Conservation (phyloP, 1,139 yeast species). For the Scheffersomyces segobiensis region DNA sequence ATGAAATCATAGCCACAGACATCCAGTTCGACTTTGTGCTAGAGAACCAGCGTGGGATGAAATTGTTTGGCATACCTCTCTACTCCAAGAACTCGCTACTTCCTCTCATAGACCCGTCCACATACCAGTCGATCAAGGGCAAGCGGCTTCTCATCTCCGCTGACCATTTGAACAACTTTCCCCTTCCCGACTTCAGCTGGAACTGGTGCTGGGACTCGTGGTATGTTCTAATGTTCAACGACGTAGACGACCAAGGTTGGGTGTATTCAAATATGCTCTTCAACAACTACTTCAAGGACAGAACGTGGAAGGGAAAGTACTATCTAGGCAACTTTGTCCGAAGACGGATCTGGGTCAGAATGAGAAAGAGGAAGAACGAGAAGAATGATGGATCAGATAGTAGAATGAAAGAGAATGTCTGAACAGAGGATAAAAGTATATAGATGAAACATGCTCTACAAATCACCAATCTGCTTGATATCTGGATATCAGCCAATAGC, state of each 20-base stretch:
- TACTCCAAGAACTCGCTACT: conserved; percentile 57
- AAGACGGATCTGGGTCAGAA: conserved; percentile 61
- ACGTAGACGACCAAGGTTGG: conserved; percentile 82
- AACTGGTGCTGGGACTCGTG: conserved; percentile 71
- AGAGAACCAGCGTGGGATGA: conserved; percentile 73
- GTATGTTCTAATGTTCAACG: conserved; percentile 71
- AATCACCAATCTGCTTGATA: background rate
- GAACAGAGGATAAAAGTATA: background rate
- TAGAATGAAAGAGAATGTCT: background rate
- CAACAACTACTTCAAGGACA: conserved; percentile 41
- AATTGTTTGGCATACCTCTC: conserved; percentile 62
- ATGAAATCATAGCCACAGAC: conserved; percentile 5
- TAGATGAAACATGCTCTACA: background rate
- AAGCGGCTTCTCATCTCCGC: conserved; percentile 26
- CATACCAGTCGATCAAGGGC: conserved; percentile 38
- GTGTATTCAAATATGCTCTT: conserved; percentile 54
- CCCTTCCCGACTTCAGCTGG: conserved; percentile 71
- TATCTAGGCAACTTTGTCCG: conserved; percentile 57
- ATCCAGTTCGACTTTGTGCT: conserved; percentile 43
- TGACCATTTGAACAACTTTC: conserved; percentile 41
- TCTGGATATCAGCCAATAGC: background rate
- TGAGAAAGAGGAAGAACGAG: conserved; percentile 21
- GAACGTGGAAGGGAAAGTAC: conserved; percentile 61
- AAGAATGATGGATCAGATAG: background rate
- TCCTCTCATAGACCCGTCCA: conserved; percentile 61